These are phyloP conservation scores for Bromus sterilis DNA, from an alignment of 176 grass and related monocot genomes.

Conservation along the genomic window DNA sequence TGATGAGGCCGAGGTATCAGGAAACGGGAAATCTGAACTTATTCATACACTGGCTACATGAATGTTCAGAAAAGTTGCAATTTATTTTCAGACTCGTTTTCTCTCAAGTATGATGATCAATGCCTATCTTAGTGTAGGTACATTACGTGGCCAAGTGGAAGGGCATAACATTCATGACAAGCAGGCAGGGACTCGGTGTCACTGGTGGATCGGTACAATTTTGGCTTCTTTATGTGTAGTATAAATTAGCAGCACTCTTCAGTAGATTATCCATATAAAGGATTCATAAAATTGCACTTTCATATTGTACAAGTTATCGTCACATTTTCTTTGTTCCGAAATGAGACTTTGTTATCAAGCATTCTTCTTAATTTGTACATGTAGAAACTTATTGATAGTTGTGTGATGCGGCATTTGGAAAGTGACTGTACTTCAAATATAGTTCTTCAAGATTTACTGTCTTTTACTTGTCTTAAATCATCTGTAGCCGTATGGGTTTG, in stretches of 20 bases:
- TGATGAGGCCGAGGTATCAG: background rate
- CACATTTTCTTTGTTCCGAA: background rate
- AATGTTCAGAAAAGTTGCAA: background rate
- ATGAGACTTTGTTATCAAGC: background rate
- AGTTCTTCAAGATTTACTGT: background rate
- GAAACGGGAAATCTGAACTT: background rate
- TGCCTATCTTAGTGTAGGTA: conserved; percentile 52
- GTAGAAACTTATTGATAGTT: background rate
- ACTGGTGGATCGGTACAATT: conserved; percentile 69
- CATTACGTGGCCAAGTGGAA: conserved; percentile 99
- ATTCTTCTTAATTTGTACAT: background rate
- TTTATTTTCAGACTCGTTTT: background rate
- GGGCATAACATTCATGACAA: conserved; percentile 98
- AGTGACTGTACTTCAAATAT: background rate
- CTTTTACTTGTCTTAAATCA: conserved; percentile 9
- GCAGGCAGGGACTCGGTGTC: conserved; percentile 88
- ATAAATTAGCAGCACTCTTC: background rate
- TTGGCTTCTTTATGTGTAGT: conserved; percentile 1
- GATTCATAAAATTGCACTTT: background rate
- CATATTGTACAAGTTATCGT: background rate
- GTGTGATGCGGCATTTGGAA: background rate
- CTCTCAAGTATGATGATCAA: conserved; percentile 1
- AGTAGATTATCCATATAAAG: background rate
- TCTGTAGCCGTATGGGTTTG: conserved; percentile 92
- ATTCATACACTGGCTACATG: background rate